phyloP scores from a whole-genome alignment of 1,139 yeast genomes.

The Diutina rugosa region DNA sequence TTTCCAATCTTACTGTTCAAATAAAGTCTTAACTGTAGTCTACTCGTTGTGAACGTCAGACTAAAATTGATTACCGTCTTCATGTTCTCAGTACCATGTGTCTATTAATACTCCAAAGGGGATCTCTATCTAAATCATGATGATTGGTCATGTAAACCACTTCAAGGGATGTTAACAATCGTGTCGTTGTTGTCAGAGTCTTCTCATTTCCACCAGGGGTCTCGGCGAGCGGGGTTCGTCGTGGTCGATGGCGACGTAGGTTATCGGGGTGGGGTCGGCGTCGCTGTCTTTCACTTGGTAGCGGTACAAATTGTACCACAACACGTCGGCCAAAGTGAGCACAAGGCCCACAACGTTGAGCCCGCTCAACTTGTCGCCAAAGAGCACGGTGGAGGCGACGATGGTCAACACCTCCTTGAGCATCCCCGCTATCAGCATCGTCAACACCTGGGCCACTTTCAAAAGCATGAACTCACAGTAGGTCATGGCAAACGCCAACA shows the following conservation, averaged over 20 bases:
- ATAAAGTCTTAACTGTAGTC: too few relatives aligned
- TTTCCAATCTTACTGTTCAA: too few relatives aligned
- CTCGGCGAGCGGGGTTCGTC: neutral
- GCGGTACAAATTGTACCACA: conserved; percentile 68
- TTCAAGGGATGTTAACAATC: neutral
- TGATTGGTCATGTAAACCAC: too few relatives aligned
- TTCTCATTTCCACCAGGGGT: neutral
- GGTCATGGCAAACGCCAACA: conserved; percentile 83
- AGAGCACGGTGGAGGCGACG: conserved; percentile 51
- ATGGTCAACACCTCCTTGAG: conserved; percentile 85
- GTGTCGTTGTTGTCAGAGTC: neutral
- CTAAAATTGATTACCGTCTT: too few relatives aligned
- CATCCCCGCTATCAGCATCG: conserved; percentile 83
- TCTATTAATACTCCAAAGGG: too few relatives aligned
- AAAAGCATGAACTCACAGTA: conserved; percentile 76
- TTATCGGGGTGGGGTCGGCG: neutral
- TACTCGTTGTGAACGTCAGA: too few relatives aligned
- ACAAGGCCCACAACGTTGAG: conserved; percentile 66
- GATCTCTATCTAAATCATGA: too few relatives aligned
- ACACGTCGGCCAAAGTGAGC: conserved; percentile 65
- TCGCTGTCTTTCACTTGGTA: conserved; percentile 4
- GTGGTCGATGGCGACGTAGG: neutral
- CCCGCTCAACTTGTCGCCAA: conserved; percentile 58
- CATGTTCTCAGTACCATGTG: too few relatives aligned
- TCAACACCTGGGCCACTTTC: conserved; percentile 72